phyloP scores from a whole-genome alignment of 306 rosid species.

The Cicer judaicum region DNA sequence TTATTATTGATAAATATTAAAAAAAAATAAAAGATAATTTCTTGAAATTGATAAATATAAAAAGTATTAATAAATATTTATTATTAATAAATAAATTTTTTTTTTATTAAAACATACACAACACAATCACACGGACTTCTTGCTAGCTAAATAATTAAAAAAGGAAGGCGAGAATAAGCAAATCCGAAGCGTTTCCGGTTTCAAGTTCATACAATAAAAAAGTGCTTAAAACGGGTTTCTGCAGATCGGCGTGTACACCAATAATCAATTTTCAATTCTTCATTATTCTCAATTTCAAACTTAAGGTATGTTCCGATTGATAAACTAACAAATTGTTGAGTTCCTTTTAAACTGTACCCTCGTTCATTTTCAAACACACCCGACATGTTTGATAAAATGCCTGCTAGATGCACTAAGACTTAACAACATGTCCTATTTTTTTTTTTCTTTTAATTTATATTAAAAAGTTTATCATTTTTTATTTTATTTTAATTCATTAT shows the following conservation, averaged over 20 bases:
- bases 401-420: background rate
- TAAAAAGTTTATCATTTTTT: background rate
- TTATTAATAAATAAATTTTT: no score
- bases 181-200: no score
- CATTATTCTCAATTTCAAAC: background rate
- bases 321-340: background rate
- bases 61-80: no score
- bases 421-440: background rate
- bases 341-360: background rate
- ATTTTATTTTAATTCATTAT: background rate
- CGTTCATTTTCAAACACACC: conserved; percentile 26
- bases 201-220: background rate
- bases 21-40: no score
- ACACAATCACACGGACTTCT: no score
- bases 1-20: no score
- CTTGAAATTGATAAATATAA: no score
- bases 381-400: conserved; percentile 56
- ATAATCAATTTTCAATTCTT: conserved; percentile 3
- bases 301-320: conserved; percentile 17
- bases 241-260: background rate
- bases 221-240: background rate
- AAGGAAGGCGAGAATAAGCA: no score
- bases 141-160: no score
- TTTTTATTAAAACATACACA: no score
- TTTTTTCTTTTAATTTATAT: background rate